These are phyloP conservation scores for Huntiella savannae DNA, from an alignment of 2,329 filamentous ascomycete species.

Conservation along the genomic window DNA sequence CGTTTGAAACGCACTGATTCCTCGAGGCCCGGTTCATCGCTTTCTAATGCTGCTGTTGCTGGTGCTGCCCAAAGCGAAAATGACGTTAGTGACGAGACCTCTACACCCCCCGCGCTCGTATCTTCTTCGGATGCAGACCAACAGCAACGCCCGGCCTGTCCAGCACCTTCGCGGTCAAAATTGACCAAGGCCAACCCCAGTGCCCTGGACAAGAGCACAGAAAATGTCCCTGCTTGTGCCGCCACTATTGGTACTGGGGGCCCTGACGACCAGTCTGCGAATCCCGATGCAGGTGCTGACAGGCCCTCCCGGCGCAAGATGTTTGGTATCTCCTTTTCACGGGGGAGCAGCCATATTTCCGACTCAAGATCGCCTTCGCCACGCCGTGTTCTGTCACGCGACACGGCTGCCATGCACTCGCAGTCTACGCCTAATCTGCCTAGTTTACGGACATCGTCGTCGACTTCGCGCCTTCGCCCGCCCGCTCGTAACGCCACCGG, in stretches of 20 bases:
- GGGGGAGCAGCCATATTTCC: constrained; percentile 4
- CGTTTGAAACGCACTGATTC: constrained; percentile 2
- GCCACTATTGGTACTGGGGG: background rate
- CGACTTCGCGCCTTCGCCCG: constrained; percentile 2
- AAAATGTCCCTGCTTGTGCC: constrained; percentile 2
- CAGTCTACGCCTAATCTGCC: constrained; percentile 11
- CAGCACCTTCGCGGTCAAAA: constrained; percentile 2
- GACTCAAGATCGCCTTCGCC: constrained; percentile 12
- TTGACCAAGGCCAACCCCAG: background rate
- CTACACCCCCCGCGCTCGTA: background rate
- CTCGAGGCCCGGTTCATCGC: background rate
- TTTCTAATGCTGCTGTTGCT: background rate
- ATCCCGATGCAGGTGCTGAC: background rate
- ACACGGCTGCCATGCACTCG: constrained; percentile 6
- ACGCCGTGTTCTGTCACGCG: constrained; percentile 4
- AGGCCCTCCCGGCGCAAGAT: constrained; percentile 10
- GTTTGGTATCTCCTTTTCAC: constrained; percentile 10
- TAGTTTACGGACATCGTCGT: constrained; percentile 8
- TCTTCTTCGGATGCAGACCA: background rate
- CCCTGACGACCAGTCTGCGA: constrained; percentile 4
- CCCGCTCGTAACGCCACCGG: constrained; percentile 3
- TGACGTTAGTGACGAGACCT: background rate
- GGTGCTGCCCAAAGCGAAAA: background rate
- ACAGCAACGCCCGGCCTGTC: background rate
- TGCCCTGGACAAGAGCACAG: background rate